Base-by-base conservation (phyloP, 441 rosid genomes). In the Gossypium schwendimanii region DNA sequence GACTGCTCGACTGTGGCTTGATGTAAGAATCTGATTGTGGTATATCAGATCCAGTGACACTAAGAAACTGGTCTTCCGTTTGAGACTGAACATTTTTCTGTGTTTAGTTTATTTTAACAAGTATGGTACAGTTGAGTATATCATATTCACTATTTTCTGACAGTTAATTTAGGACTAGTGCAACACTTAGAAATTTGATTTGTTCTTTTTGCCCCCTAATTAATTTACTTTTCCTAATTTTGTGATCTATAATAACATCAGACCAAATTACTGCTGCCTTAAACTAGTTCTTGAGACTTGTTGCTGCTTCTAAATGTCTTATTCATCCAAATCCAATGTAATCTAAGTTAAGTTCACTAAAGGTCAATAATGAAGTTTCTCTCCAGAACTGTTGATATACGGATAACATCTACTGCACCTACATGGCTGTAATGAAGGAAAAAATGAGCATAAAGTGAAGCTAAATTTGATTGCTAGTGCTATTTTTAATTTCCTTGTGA, bases 221-320 rank as follows among this genome's bases (percentile, higher is more conserved):
- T 52, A 52, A 52, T 3, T 26, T 52, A 28, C 10, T 31, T 68
- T 68, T 68, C 55, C 47, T 50, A 67, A n/a, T 66, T 23, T 47
- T 66, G 17, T 24, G 57, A 66, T 66, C 59, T 50, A 67, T 49
- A 24, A n/a, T 69, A 53, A 28, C 61, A 31, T 52, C 7, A 6
- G 4, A 33, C 61, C 31, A 18, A 31, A 33, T 69, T 17, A 31
- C 12, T 53, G 60, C 61, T 24, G 39, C 49, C 11, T 31, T 52
- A 68, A 68, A 52, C 72, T 52, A 68, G 47, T 67, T 67, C 60
- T 52, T 68, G 45, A 52, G 55, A 17, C 45, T 17, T 21, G 24
- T 68, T 68, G 23, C 39, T 52, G 33, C 47, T 68, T 31, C 59
- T 28, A 49, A 26, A 67, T 12, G 28, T 52, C 17, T 28, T 68